These are phyloP conservation scores for Azolla pinnata DNA, from an alignment of 75 land plant genomes.

Conservation along the genomic window DNA sequence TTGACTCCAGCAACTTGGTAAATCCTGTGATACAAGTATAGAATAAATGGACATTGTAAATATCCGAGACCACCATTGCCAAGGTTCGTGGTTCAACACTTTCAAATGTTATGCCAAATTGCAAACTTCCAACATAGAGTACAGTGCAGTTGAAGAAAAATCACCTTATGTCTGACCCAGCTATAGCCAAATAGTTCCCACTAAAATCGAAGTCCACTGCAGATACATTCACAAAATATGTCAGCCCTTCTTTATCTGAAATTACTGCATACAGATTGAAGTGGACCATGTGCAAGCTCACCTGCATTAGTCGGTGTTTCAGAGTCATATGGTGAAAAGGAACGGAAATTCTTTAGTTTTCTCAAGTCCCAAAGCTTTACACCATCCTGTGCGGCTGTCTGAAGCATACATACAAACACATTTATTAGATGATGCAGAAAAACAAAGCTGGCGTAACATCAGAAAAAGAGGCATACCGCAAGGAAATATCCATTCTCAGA, in stretches of 20 bases:
- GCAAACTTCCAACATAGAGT: neutral
- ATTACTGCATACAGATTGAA: neutral
- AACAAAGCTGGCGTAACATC: neutral
- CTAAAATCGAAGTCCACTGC: conserved; percentile 93
- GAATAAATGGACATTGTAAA: no score
- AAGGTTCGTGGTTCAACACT: neutral
- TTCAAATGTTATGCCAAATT: neutral
- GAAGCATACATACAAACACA: no score
- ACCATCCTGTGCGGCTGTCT: conserved; percentile 97
- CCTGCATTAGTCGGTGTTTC: conserved; percentile 73
- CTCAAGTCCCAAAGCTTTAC: conserved; percentile 98
- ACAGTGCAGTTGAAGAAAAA: neutral
- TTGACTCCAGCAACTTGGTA: conserved; percentile 90
- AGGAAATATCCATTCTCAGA: conserved; percentile 98
- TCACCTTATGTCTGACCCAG: conserved; percentile 86
- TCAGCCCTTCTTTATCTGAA: neutral
- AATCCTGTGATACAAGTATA: conserved; percentile 61
- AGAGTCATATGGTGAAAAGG: conserved; percentile 68
- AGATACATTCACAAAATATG: conserved; percentile 8
- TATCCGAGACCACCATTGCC: no score
- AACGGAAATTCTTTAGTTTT: conserved; percentile 79
- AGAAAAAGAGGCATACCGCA: conserved; percentile 52
- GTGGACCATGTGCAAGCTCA: conserved; percentile 6
- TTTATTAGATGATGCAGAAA: no score
- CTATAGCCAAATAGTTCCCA: conserved; percentile 85